Evolutionary conservation across 2,329 filamentous ascomycete genomes (phyloP).

Genomic region (Scytalidium lignicola): DNA sequence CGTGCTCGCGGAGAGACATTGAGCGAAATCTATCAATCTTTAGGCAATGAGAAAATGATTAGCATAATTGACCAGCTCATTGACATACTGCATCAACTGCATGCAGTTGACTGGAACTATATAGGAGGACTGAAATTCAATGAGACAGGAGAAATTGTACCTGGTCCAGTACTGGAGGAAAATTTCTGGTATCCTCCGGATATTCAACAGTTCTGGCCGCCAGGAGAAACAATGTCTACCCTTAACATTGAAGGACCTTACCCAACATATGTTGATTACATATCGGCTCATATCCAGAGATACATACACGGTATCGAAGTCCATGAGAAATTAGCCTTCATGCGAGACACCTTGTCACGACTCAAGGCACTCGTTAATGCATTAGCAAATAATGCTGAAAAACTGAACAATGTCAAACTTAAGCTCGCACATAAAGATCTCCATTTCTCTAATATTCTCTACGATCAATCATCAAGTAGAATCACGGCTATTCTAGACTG

Average conservation of each 20-base stretch:
- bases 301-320: conserved; percentile 24
- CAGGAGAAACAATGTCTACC: conserved; percentile 4
- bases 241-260: conserved; percentile 27
- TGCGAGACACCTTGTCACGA: conserved; percentile 24
- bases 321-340: conserved; percentile 21
- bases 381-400: conserved; percentile 2
- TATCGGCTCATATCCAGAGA: conserved; percentile 19
- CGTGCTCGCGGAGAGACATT: conserved; percentile 23
- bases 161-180: conserved; percentile 29
- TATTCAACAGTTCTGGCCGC: conserved; percentile 23
- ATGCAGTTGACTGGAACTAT: too few relatives aligned
- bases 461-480: conserved; percentile 14
- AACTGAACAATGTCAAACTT: conserved; percentile 18
- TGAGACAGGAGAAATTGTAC: conserved; percentile 1
- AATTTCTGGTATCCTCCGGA: conserved; percentile 32
- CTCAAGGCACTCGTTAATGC: conserved; percentile 20
- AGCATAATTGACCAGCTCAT: too few relatives aligned
- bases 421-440: conserved; percentile 33
- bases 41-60: too few relatives aligned
- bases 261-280: conserved; percentile 22
- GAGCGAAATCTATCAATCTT: not conserved
- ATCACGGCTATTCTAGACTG: conserved; percentile 33
- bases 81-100: too few relatives aligned
- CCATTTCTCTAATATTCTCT: conserved; percentile 34
- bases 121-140: too few relatives aligned